Base-by-base conservation (phyloP, 1,139 yeast genomes). In the Sugiyamaella japonica region DNA sequence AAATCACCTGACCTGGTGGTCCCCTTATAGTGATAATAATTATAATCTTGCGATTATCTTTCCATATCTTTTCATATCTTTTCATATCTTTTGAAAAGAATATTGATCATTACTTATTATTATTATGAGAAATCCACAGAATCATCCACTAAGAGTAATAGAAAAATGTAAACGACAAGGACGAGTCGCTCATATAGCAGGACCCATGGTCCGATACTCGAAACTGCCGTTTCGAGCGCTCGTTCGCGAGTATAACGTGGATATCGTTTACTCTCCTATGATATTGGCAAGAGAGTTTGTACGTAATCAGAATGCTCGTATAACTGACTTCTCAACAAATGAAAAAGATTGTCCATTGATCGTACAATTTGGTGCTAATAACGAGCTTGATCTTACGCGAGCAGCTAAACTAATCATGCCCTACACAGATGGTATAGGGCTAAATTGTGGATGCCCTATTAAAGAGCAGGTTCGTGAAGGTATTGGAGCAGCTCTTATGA, bases 371-470 rank as follows among this genome's bases (percentile, higher is more conserved):
- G 99, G 99, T 2, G 86, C 88, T 20, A 89, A 89, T 65, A 93
- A 90, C 66, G 87, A 86, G 3, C 80, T 83, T n/a, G 98, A 93
- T 69, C 73, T 93, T 54, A 69, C 87, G 39, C 79, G 93, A 57
- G 91, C 95, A 66, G 90, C 89, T 1, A 89, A 85, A 54, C 84
- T 93, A 90, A 83, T 91, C n/a, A 81, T 81, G 59, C 96, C 96
- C 0, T 89, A 82, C 66, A 93, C 89, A 44, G 97, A 93, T 71
- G 99, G 96, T 1, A 84, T 93, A 32, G 97, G 99, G 0, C 77
- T 93, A 55, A 95, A 93, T 74, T 93, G 99, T 72, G 99, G 99
- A 0, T 93, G 99, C 72, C 99, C 99, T 1, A 90, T 93, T 51
- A 87, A 85, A 60, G 98, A 93, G 61, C 99, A 93, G 69, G 89